Evolutionary conservation across 2,329 filamentous ascomycete genomes (phyloP).

Genomic region (Talaromyces sp.): DNA sequence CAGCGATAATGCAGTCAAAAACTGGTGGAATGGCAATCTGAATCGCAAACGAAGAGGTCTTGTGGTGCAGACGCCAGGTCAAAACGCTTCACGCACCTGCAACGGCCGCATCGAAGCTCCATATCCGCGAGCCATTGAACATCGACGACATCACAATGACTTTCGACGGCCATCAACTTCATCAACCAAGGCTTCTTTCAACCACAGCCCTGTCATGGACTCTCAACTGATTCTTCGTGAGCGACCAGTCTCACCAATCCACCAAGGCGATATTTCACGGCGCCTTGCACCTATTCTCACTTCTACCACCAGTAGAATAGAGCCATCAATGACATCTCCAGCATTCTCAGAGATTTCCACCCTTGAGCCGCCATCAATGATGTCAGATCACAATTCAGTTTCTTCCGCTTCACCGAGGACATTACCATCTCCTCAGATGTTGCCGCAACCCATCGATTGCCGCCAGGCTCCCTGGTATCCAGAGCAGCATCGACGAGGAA

Average conservation of each 20-base stretch:
- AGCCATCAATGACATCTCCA: conserved; percentile 63
- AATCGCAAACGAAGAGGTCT: conserved; percentile 66
- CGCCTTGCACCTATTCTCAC: conserved; percentile 38
- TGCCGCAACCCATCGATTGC: conserved; percentile 44
- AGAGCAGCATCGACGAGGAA: conserved; percentile 31
- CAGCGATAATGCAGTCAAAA: conserved; percentile 95
- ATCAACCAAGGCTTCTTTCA: conserved; percentile 22
- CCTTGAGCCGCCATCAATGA: conserved; percentile 64
- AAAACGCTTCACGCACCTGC: conserved; percentile 31
- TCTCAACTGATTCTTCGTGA: conserved; percentile 16
- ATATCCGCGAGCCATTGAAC: conserved; percentile 29
- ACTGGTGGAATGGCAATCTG: conserved; percentile 95
- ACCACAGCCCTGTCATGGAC: conserved; percentile 9
- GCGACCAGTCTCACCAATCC: conserved; percentile 5
- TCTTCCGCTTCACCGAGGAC: conserved; percentile 59
- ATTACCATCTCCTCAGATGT: conserved; percentile 40
- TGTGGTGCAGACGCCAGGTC: conserved; percentile 30
- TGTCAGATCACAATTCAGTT: conserved; percentile 66
- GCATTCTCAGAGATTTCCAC: conserved; percentile 61
- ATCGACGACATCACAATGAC: conserved; percentile 6
- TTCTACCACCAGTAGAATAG: conserved; percentile 36
- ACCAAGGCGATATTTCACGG: neutral
- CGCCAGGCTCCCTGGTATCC: conserved; percentile 34
- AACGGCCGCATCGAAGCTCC: conserved; percentile 40
- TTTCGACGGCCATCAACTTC: conserved; percentile 24